Conservation (phyloP, 2,329 filamentous ascomycete genomes). For the Macrophomina phaseolina region DNA sequence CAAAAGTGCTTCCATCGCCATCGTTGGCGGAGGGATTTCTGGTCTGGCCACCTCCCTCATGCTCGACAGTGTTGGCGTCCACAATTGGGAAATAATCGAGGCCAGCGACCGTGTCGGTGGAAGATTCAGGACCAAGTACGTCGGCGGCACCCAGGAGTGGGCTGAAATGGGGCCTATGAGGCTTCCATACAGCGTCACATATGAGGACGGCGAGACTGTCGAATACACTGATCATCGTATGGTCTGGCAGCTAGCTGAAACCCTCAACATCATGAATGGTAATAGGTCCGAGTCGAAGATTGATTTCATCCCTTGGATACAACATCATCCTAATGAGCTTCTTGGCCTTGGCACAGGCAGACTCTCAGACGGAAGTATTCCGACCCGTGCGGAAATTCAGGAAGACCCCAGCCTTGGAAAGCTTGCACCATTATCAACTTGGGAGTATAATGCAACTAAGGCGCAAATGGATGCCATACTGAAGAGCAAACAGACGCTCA, state of each 20-base stretch:
- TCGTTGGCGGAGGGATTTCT: slow-evolving; percentile 26
- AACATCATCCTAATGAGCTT: slow-evolving; percentile 13
- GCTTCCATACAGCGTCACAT: slow-evolving; percentile 7
- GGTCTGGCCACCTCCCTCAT: slow-evolving; percentile 27
- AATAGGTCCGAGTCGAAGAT: slow-evolving; percentile 11
- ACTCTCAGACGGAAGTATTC: slow-evolving; percentile 3
- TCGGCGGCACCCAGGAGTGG: slow-evolving; percentile 13
- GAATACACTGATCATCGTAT: slow-evolving; percentile 20
- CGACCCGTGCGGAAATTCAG: slow-evolving; percentile 11
- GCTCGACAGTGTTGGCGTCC: slow-evolving; percentile 14
- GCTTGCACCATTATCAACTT: not conserved
- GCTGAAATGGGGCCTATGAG: slow-evolving; percentile 20
- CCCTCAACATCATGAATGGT: slow-evolving; percentile 10
- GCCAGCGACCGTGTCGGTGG: slow-evolving; percentile 10
- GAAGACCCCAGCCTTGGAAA: not conserved
- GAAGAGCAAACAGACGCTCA: not conserved
- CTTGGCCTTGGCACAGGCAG: slow-evolving; percentile 15
- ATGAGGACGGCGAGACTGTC: slow-evolving; percentile 16
- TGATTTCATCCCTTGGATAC: slow-evolving; percentile 19
- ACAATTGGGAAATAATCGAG: slow-evolving; percentile 23
- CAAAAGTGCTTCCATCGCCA: slow-evolving; percentile 20
- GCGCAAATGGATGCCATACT: slow-evolving; percentile 14
- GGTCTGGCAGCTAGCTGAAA: slow-evolving; percentile 12
- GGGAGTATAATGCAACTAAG: slow-evolving; percentile 5
- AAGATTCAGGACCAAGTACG: slow-evolving; percentile 13